Evolutionary conservation across 148 eudicot species (phyloP), one percentile per base, ranked within the genome.

Genomic region (Chenopodium berlandieri): DNA sequence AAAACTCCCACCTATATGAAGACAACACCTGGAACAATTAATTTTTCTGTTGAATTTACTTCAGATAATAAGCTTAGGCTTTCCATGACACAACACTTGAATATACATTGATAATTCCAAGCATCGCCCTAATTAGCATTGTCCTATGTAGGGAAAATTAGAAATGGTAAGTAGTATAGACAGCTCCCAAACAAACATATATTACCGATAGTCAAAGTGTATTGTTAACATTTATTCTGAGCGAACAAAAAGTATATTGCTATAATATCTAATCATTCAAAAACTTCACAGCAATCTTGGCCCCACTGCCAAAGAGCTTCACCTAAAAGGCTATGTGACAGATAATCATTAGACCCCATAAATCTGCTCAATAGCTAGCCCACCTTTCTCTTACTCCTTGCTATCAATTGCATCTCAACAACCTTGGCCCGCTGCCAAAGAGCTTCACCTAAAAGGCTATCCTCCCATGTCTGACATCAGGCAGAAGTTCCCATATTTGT

Each of bases 1-100:
- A 96, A 83, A 80, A 96, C 99, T 75, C 99, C 99, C 83, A 96
- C 99, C 98, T 95, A 87, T 79, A 88, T 84, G 77, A 80, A 67
- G 78, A 78, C 66, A 79, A 84, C 78, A 79, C 80, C 83, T 70
- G 78, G 75, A 82, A 73, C 72, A 84, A 83, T 87, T 76, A 87
- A 78, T 83, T 77, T 80, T 80, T 76, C 78, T 71, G 80, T 44
- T 85, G 79, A 71, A 82, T 65, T 50, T 37, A 69, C 64, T 75
- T 74, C 56, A 82, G 78, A 66, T 5, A 79, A 63, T 23, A 63
- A 48, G 63, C 64, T 75, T 65, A 63, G 74, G 65, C 58, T 10
- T 68, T 13, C 71, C 56, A 60, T 76, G 86, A 71, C 65, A 76
- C 69, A 80, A 16, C 54, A 54, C 27, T 25, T 75, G 64, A 12